A percentile compares a stretch with the other conserved stretches of the same genome.
These are phyloP conservation scores for Candida qinlingensis DNA, from an alignment of 805 yeast genomes.

Conservation along the genomic window DNA sequence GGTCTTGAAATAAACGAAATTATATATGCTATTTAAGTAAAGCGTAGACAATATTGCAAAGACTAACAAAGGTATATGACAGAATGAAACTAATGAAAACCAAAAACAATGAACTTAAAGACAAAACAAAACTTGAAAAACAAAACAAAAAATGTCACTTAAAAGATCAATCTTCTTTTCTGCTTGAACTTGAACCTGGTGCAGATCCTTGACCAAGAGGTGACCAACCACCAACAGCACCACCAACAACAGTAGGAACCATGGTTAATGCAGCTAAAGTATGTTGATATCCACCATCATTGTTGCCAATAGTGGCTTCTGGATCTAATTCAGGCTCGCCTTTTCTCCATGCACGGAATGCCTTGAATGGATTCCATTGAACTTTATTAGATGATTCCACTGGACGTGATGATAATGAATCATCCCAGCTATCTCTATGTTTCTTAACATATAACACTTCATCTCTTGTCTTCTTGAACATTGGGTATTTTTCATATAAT, in stretches of 20 bases:
- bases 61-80: neutral
- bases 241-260: constrained; percentile 53
- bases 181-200: neutral
- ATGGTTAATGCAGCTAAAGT: constrained; percentile 40
- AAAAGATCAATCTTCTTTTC: neutral
- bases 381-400: neutral
- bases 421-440: constrained; percentile 9
- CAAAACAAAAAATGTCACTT: neutral
- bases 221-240: constrained; percentile 53
- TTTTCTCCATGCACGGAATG: constrained; percentile 25
- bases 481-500: constrained; percentile 26
- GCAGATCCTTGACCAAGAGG: constrained; percentile 9
- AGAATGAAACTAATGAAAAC: neutral
- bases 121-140: neutral
- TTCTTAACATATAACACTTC: constrained; percentile 25
- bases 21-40: too few species aligned
- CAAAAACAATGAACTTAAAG: neutral
- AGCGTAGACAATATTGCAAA: neutral
- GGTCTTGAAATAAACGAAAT: constrained; percentile 3
- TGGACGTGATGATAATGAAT: constrained; percentile 7
- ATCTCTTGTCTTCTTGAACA: constrained; percentile 28
- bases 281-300: constrained; percentile 10
- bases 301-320: constrained; percentile 11
- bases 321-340: constrained; percentile 10
- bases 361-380: constrained; percentile 20